These are phyloP conservation scores for Pulveroboletus sp. DNA, from an alignment of 1,284 basidiomycete species.

Conservation along the genomic window DNA sequence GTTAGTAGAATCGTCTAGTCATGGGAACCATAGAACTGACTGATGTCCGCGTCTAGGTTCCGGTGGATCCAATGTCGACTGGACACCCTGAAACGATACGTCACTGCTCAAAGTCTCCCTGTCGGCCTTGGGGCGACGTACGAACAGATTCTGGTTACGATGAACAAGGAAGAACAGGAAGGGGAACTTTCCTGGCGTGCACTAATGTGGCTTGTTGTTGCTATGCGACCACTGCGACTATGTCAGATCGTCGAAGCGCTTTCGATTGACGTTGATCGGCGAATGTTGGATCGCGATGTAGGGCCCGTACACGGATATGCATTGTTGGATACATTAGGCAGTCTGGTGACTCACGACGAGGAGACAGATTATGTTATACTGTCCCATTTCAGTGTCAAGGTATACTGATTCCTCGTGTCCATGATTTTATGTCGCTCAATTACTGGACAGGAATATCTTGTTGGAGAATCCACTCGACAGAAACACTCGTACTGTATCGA, in stretches of 20 bases:
- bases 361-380: background rate
- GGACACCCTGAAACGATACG: background rate
- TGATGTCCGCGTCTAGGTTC: too few species aligned
- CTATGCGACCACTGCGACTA: constrained; percentile 5
- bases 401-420: too few species aligned
- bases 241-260: constrained; percentile 15
- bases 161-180: background rate
- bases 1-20: constrained; percentile 1
- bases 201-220: constrained; percentile 13
- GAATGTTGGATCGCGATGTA: background rate
- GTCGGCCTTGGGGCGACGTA: too few species aligned
- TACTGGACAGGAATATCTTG: constrained; percentile 8
- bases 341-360: constrained; percentile 7
- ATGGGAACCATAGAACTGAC: too few species aligned
- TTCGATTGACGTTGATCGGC: background rate
- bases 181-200: background rate
- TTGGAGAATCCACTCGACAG: background rate
- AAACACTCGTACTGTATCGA: background rate
- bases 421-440: too few species aligned
- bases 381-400: constrained; percentile 11
- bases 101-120: too few species aligned
- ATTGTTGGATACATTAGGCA: constrained; percentile 11
- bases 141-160: constrained; percentile 1
- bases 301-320: constrained; percentile 5
- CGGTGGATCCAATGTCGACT: constrained; percentile 18